Conservation (phyloP, 495 filamentous ascomycete genomes). For the Lepraria neglecta region DNA sequence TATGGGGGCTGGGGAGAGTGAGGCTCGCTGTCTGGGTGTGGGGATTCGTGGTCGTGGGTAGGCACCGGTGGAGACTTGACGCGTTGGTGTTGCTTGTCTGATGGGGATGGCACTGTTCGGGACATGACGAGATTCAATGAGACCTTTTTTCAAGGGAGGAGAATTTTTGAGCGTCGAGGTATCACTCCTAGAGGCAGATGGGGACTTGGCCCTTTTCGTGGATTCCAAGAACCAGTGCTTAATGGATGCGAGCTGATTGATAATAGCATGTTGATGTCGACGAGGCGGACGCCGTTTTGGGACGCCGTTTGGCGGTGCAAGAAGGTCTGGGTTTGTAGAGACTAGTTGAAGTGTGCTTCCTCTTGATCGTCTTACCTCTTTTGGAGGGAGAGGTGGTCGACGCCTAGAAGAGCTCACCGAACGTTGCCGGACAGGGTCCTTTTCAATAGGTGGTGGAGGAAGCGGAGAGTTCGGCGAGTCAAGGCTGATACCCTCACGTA, state of each 20-base stretch:
- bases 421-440: constrained; percentile 55
- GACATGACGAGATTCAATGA: constrained; percentile 15
- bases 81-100: constrained; percentile 11
- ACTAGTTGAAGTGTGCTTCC: constrained; percentile 78
- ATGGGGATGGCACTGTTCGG: constrained; percentile 9
- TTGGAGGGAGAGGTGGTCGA: constrained; percentile 76
- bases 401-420: constrained; percentile 63
- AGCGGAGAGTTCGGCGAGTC: constrained; percentile 39
- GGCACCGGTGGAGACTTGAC: constrained; percentile 22
- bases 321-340: constrained; percentile 60
- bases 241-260: constrained; percentile 73
- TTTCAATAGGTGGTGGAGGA: constrained; percentile 66
- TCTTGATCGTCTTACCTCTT: constrained; percentile 66
- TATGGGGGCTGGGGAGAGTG: constrained; percentile 80
- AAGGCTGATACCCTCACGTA: constrained; percentile 53
- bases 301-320: constrained; percentile 49
- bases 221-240: constrained; percentile 84
- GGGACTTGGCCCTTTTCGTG: constrained; percentile 66
- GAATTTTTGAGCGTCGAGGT: constrained; percentile 46
- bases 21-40: constrained; percentile 62
- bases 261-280: constrained; percentile 62
- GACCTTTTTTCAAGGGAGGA: constrained; percentile 15
- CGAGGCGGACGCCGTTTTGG: constrained; percentile 49
- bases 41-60: constrained; percentile 35
- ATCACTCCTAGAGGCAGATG: constrained; percentile 46